Evolutionary conservation across 805 yeast genomes (phyloP).

Genomic region (Ogataea nitratoaversa): DNA sequence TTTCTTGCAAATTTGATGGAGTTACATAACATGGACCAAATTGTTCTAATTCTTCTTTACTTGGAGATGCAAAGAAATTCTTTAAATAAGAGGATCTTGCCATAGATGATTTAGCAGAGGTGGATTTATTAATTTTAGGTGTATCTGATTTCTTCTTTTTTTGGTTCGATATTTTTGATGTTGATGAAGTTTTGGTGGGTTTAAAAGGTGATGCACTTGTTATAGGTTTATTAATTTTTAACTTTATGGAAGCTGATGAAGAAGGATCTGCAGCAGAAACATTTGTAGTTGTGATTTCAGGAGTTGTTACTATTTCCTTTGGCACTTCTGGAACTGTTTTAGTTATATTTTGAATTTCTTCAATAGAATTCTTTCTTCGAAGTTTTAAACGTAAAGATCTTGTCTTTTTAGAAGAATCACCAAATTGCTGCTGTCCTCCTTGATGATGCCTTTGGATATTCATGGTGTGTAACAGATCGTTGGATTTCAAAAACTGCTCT

Average conservation of each 20-base stretch:
- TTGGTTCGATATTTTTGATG: neutral
- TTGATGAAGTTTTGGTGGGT: too few relatives aligned
- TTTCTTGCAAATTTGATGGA: constrained; percentile 14
- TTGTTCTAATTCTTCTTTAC: constrained; percentile 2
- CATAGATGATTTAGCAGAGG: neutral
- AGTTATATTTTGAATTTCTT: neutral
- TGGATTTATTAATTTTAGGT: neutral
- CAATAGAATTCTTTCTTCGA: neutral
- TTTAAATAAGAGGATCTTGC: neutral
- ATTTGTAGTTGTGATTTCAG: neutral
- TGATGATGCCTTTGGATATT: too few relatives aligned
- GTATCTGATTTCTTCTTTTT: neutral
- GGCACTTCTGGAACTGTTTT: neutral
- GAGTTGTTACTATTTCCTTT: neutral
- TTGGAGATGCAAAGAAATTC: constrained; percentile 1
- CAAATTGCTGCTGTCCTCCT: neutral
- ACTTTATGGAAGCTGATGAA: too few relatives aligned
- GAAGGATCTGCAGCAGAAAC: too few relatives aligned
- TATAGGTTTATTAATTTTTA: too few relatives aligned
- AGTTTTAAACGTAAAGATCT: neutral
- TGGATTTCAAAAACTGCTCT: too few relatives aligned
- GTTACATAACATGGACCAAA: constrained; percentile 20
- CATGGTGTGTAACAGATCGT: too few relatives aligned
- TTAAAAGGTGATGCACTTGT: too few relatives aligned
- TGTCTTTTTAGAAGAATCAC: neutral